Evolutionary conservation across 495 filamentous ascomycete genomes (phyloP), one percentile per base, ranked within the genome.

Genomic region (Penicillium pancosmium): DNA sequence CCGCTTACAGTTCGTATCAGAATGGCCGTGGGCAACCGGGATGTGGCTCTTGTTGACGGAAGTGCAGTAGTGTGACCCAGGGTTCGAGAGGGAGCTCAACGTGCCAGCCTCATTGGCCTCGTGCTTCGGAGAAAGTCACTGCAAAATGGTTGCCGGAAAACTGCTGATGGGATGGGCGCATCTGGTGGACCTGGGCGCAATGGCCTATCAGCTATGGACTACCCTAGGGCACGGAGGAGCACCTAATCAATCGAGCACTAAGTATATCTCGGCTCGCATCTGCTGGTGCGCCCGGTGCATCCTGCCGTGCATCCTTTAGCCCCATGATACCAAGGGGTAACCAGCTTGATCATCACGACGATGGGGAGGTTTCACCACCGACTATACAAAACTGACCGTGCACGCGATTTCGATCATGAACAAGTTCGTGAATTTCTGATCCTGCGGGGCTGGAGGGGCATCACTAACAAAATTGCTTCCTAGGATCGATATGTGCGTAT

Each of bases 321-420:
- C 46, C 46, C 21, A 48, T 48, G 21, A 31, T 23, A 48, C 38
- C n/a, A 40, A 25, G 38, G 34, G 10, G 21, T 10, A 21, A 31
- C 18, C 49, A 48, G 46, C 31, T 36, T 35, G 53, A 50, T 50
- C 18, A 35, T 54, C 41, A 16, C 15, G 50, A 64, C 3, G 27
- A 77, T 80, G 75, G 66, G 68, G 50, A 75, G 68, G 55, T 72
- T 78, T 54, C 74, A 74, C 52, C 62, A 66, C 31, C 60, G 74
- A 61, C 64, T 79, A 55, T 80, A 80, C 52, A 79, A 79, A 52
- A 80, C 78, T 59, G 78, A 80, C 56, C 77, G 78, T 46, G 78
- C 78, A 53, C 68, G 75, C 58, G 78, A 80, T 44, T 80, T 80
- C 49, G 78, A 79, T 54, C 78, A 80, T 69, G 78, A 80, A 63